Base-by-base conservation (phyloP, 768 basidiomycete genomes). In the Wakefieldia striispora region DNA sequence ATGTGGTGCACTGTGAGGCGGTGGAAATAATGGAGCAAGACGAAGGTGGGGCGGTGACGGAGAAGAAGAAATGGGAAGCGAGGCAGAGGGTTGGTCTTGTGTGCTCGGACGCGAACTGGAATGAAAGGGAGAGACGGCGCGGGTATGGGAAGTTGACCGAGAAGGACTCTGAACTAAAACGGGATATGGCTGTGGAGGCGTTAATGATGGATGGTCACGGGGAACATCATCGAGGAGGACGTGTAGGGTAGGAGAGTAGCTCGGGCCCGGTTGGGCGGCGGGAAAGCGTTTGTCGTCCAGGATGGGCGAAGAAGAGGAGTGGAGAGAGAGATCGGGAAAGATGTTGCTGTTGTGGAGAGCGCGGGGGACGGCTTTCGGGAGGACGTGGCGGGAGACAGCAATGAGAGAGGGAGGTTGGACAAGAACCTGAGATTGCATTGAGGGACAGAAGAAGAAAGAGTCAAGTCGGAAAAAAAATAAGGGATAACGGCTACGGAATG, bases 41-140 rank as follows among this genome's bases (percentile, higher is more conserved):
- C 70, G 73, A 49, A 65, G 54, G 50, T 75, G 77, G 6, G 69
- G 64, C 37, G 76, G 74, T 49, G 77, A 76, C 37, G 76, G 75
- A 12, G 77, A 75, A 45, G 72, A 69, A 41, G 75, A 68, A 31
- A 70, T 50, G 56, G 67, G 54, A 33, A 33, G 14, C 3, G 16
- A 33, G 16, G 43, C 4, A 0, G 43, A 17, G 5, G 36, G 36
- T 17, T 43, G 43, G 0, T 47, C 36, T 17, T 41, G 45, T 1
- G 45, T 3, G 21, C 17, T 4, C 20, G 45, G 42, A 37, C 34
- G 37, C 14, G 41, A 27, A 13, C n/a, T 35, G 20, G 43, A 11
- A 13, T 19, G 33, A 5, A 48, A 24, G 34, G 62, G 41, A 6
- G 64, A 49, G 11, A 40, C n/a, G 27, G 34, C 12, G 23, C 37